These are phyloP conservation scores for Leccinum griseonigrum DNA, from an alignment of 1,284 basidiomycete genomes.

Conservation along the genomic window DNA sequence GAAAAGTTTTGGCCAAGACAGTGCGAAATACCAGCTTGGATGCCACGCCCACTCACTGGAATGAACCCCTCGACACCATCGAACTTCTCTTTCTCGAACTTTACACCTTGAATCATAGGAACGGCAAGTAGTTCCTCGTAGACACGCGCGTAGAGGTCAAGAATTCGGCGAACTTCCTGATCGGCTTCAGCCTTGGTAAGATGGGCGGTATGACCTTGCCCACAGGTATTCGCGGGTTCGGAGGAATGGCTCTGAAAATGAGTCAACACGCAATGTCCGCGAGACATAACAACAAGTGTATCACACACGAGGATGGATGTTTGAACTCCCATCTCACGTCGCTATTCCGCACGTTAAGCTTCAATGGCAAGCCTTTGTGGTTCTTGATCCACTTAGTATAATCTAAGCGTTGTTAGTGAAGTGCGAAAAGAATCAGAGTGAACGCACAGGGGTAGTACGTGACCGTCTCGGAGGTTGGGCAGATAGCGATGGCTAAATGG, in stretches of 20 bases:
- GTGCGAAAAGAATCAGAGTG: not conserved
- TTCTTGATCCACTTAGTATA: slow-evolving; percentile 99
- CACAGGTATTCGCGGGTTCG: slow-evolving; percentile 99
- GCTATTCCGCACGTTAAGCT: slow-evolving; percentile 99
- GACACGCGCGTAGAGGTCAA: slow-evolving; percentile 95
- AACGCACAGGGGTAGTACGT: slow-evolving; percentile 88
- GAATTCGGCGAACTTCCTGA: slow-evolving; percentile 88
- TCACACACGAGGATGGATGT: slow-evolving; percentile 72
- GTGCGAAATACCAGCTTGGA: slow-evolving; percentile 97
- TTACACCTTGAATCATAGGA: slow-evolving; percentile 94
- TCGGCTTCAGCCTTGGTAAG: slow-evolving; percentile 89
- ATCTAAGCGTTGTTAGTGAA: slow-evolving; percentile 40
- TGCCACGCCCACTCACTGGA: slow-evolving; percentile 94
- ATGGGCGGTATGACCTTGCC: slow-evolving; percentile 98
- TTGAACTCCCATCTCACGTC: slow-evolving; percentile 99
- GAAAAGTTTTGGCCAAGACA: slow-evolving; percentile 99
- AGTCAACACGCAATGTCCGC: slow-evolving; percentile 1
- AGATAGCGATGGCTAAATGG: slow-evolving; percentile 82
- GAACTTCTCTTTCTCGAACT: slow-evolving; percentile 99
- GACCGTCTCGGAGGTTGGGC: slow-evolving; percentile 96
- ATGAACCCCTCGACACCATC: slow-evolving; percentile 98
- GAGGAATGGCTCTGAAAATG: slow-evolving; percentile 86
- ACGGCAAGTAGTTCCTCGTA: slow-evolving; percentile 98
- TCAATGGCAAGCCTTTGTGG: slow-evolving; percentile 95
- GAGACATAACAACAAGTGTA: not conserved